A percentile compares a stretch with the other conserved stretches of the same genome.
Evolutionary conservation across 148 eudicot genomes (phyloP).

Genomic region (Heliosperma pusillum): DNA sequence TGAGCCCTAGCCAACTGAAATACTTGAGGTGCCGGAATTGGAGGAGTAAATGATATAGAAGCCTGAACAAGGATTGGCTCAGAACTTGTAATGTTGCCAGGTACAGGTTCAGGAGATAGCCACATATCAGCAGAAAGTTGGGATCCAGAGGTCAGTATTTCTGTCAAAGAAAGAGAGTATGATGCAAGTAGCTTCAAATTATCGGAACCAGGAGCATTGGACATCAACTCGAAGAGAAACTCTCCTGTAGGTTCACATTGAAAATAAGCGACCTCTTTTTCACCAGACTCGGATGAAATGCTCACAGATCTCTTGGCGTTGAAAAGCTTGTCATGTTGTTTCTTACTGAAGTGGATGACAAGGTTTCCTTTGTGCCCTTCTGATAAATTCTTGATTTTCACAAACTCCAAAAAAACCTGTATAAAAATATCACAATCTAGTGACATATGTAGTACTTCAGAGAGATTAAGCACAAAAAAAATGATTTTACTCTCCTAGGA

Average conservation of each 20-base stretch:
- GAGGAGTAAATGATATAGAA: conserved; percentile 59
- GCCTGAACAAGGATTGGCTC: conserved; percentile 50
- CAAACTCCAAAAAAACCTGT: conserved; percentile 82
- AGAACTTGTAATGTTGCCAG: conserved; percentile 1
- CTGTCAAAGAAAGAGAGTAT: conserved; percentile 8
- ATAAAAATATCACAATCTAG: background rate
- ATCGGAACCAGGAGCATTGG: conserved; percentile 33
- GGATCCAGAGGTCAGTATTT: background rate
- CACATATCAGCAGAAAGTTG: background rate
- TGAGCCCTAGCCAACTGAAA: conserved; percentile 43
- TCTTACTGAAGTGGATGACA: conserved; percentile 62
- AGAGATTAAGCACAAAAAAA: no score
- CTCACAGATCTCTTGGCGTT: conserved; percentile 46
- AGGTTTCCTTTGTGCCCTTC: conserved; percentile 59
- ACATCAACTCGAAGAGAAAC: conserved; percentile 53
- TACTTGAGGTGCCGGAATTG: conserved; percentile 50
- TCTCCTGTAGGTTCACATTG: conserved; percentile 74
- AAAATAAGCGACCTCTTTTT: conserved; percentile 78
- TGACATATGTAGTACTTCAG: no score
- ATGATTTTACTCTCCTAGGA: no score
- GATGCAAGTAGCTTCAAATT: conserved; percentile 27
- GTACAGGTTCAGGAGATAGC: background rate
- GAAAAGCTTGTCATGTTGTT: conserved; percentile 68
- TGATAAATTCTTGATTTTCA: conserved; percentile 59
- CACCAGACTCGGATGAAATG: conserved; percentile 58